Base-by-base conservation (phyloP, 441 rosid species). In the Adansonia rubrostipa region DNA sequence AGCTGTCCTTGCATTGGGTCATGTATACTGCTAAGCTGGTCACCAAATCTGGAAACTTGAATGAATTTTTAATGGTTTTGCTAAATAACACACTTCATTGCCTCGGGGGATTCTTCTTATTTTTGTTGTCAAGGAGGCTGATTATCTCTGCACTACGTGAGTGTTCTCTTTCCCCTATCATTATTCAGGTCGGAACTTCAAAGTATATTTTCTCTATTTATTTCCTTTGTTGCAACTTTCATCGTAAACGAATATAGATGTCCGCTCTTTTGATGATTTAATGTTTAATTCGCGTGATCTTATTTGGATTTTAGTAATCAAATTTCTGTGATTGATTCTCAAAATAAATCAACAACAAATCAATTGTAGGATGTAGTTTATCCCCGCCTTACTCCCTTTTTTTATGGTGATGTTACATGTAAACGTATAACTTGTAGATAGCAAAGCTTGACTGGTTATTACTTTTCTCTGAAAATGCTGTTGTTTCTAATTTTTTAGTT, bases 11-110 rank as follows among this genome's bases (percentile, higher is more conserved):
- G 67, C 96, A 96, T 64, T 88, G 89, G 88, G 90, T 93, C 76
- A 96, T 96, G 99, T 98, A 96, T 85, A 92, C 98, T 1, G 98
- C 99, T 45, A 96, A 96, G 92, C 97, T 87, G 82, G 91, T 86
- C 79, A 93, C 98, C 2, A 91, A 83, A 85, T 92, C 97, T 58
- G 99, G 99, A 80, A 92, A 89, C 84, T 89, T 96, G 84, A 94
- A 94, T 33, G 99, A 96, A 84, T 93, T 96, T 83, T 91, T 97
- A 6, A 96, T 96, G 99, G 98, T 96, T 84, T 84, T 96, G 85
- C 97, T 96, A 61, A 96, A 96, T 80, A 96, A 96, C 84, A 86
- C 91, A 28, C 96, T 96, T 96, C 99, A 48, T 78, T 96, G 82
- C 99, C 99, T 15, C 86, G 92, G 78, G 99, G 98, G 47, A 40